Evolutionary conservation across 495 filamentous ascomycete genomes (phyloP).

Genomic region (Talaromyces ruber): DNA sequence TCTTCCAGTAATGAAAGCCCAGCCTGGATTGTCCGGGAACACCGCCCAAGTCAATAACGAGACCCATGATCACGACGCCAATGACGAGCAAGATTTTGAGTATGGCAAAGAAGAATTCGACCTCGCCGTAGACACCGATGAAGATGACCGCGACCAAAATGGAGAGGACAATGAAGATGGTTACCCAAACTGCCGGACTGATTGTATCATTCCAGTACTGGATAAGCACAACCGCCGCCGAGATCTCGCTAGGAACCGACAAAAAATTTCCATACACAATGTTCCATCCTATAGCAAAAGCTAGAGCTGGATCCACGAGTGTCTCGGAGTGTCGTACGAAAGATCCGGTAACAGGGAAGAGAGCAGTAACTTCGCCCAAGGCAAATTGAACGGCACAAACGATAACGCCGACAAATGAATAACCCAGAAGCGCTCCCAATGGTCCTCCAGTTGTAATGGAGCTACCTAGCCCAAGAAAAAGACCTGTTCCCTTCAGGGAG

Average conservation of each 20-base stretch:
- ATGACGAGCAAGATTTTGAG: conserved; percentile 43
- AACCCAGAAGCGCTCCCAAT: conserved; percentile 48
- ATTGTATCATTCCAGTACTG: conserved; percentile 50
- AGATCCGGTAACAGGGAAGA: conserved; percentile 34
- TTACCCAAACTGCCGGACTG: conserved; percentile 44
- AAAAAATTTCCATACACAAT: conserved; percentile 47
- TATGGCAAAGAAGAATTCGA: conserved; percentile 34
- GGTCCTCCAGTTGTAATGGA: conserved; percentile 53
- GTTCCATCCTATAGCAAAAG: conserved; percentile 56
- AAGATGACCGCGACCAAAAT: conserved; percentile 44
- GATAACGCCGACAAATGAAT: conserved; percentile 26
- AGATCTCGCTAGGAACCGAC: conserved; percentile 54
- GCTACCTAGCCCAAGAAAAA: conserved; percentile 52
- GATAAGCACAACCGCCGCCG: conserved; percentile 52
- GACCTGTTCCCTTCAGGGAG: conserved; percentile 43
- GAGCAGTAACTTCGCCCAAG: conserved; percentile 33
- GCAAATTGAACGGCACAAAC: conserved; percentile 34
- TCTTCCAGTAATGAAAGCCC: conserved; percentile 43
- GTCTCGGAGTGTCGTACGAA: conserved; percentile 44
- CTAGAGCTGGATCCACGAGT: conserved; percentile 46
- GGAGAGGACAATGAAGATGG: conserved; percentile 50
- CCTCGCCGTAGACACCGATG: conserved; percentile 37
- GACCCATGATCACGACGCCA: conserved; percentile 43
- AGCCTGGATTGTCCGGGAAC: conserved; percentile 21
- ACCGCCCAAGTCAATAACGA: conserved; percentile 35